Conservation (phyloP, 306 rosid genomes). For the Cucurbita moschata region DNA sequence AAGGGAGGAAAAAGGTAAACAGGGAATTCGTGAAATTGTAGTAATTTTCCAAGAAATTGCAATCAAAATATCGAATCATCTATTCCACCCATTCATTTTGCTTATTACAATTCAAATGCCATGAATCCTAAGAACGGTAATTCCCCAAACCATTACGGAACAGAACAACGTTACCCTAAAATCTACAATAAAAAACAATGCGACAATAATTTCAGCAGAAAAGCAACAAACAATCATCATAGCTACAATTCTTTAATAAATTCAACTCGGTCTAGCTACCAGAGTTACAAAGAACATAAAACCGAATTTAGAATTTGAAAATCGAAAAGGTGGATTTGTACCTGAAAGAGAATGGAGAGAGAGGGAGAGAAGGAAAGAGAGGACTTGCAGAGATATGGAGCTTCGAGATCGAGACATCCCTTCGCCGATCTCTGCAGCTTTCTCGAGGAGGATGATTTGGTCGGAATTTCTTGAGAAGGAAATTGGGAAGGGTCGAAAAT, state of each 20-base stretch:
- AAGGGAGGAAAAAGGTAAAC: not conserved
- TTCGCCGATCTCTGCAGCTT: constrained; percentile 1
- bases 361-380: constrained; percentile 19
- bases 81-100: not conserved
- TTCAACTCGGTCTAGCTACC: not conserved
- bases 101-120: not conserved
- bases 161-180: not conserved
- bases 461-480: not conserved
- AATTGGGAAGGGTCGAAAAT: not conserved
- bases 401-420: constrained; percentile 24
- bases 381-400: constrained; percentile 31
- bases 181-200: not conserved
- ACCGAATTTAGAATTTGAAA: not conserved
- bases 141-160: not conserved
- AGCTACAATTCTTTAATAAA: not conserved
- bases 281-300: not conserved
- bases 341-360: constrained; percentile 28
- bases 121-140: not conserved
- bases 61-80: not conserved
- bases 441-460: not conserved
- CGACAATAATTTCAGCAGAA: not conserved
- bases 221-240: not conserved
- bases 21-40: not conserved
- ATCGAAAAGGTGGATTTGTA: constrained; percentile 7
- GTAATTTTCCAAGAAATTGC: not conserved